Percentiles rank a stretch among this genome's conserved stretches.
Evolutionary conservation across 768 basidiomycete genomes (phyloP).

Genomic region (Pleurotus ostreatus): DNA sequence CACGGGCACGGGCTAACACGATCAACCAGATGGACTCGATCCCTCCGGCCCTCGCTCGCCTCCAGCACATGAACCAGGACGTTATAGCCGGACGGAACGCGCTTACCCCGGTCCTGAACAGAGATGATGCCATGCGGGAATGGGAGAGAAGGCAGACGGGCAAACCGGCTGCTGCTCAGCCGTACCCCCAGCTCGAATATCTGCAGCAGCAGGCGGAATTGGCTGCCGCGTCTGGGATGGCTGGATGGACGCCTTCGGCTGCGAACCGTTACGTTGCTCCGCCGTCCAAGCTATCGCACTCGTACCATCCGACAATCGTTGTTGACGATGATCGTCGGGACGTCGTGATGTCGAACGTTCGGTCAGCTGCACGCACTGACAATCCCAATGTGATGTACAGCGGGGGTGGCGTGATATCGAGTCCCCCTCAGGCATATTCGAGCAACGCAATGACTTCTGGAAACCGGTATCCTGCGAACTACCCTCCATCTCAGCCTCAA

Average conservation of each 20-base stretch:
- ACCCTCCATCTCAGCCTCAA: conserved; percentile 38
- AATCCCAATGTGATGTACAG: conserved; percentile 39
- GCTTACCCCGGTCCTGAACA: conserved; percentile 88
- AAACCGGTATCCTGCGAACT: conserved; percentile 59
- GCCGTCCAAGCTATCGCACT: conserved; percentile 60
- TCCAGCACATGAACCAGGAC: conserved; percentile 88
- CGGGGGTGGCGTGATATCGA: conserved; percentile 53
- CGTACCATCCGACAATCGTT: conserved; percentile 64
- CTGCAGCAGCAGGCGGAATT: conserved; percentile 92
- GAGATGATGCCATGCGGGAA: conserved; percentile 92
- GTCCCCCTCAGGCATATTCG: conserved; percentile 72
- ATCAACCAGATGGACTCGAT: conserved; percentile 88
- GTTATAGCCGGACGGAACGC: conserved; percentile 75
- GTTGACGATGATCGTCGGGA: conserved; percentile 66
- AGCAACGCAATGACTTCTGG: conserved; percentile 47
- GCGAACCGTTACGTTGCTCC: conserved; percentile 54
- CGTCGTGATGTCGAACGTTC: conserved; percentile 78
- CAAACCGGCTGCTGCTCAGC: conserved; percentile 64
- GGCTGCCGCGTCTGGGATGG: conserved; percentile 57
- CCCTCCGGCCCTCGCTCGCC: conserved; percentile 88
- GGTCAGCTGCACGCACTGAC: conserved; percentile 56
- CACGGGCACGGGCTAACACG: conserved; percentile 84
- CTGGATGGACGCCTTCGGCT: conserved; percentile 44
- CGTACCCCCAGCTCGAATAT: conserved; percentile 87
- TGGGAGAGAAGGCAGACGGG: conserved; percentile 91